These are phyloP conservation scores for Pyrus bretschneideri DNA, from an alignment of 306 rosid species.

Conservation along the genomic window DNA sequence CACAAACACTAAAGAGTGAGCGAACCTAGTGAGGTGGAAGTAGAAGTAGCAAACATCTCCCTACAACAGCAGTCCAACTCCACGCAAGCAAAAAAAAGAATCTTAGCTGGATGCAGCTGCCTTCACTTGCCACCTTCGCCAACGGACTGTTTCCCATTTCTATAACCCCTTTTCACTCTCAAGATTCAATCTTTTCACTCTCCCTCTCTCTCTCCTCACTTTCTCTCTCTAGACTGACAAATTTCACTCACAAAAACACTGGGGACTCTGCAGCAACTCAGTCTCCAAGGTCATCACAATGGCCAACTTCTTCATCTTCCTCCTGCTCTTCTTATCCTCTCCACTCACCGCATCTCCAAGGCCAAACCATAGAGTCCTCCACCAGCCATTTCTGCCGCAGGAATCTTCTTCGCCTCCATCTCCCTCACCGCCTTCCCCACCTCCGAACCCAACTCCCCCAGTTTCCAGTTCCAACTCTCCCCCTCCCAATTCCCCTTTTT, in stretches of 20 bases:
- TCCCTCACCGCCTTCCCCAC: constrained; percentile 45
- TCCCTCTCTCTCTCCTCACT: background rate
- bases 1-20: too few relatives aligned
- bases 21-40: too few relatives aligned
- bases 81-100: constrained; percentile 23
- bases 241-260: background rate
- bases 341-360: background rate
- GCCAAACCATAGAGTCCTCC: constrained; percentile 49
- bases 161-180: constrained; percentile 22
- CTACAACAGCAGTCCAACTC: background rate
- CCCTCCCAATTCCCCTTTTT: constrained; percentile 58
- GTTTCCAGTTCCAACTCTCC: constrained; percentile 44
- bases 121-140: constrained; percentile 13
- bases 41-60: background rate
- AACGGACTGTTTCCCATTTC: constrained; percentile 17
- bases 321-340: background rate
- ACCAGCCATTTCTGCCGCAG: constrained; percentile 45
- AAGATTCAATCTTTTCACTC: constrained; percentile 9
- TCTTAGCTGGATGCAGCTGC: constrained; percentile 83
- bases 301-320: constrained; percentile 13
- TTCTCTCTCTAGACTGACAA: background rate
- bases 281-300: background rate
- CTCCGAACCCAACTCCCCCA: constrained; percentile 30
- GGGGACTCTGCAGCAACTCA: background rate
- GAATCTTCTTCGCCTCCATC: constrained; percentile 28